These are phyloP conservation scores for Fraxinus velutina DNA, from an alignment of 305 asterid species.

Conservation along the genomic window DNA sequence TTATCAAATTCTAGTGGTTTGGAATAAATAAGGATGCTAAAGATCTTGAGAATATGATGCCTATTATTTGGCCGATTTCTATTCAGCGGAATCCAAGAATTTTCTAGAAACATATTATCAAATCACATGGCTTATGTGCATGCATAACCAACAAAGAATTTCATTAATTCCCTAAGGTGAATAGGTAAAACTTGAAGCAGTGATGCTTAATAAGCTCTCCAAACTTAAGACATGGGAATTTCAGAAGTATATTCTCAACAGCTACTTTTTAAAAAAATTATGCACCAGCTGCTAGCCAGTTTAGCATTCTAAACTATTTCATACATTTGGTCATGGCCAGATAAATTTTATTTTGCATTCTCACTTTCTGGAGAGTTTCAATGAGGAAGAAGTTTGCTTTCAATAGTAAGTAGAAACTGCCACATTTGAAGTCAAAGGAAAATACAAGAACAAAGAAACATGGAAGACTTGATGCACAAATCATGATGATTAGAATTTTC, in stretches of 20 bases:
- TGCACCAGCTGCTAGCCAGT: not conserved
- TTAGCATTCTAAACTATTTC: not conserved
- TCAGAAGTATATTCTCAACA: not conserved
- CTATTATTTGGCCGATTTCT: not conserved
- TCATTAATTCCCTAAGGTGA: not conserved
- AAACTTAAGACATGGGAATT: not conserved
- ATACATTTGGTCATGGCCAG: not conserved
- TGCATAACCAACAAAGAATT: not conserved
- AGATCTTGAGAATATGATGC: not conserved
- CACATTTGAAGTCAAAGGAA: not conserved
- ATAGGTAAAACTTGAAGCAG: not conserved
- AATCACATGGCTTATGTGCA: not conserved
- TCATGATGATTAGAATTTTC: slow-evolving; percentile 11
- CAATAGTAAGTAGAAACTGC: not conserved
- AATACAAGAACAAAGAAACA: not conserved
- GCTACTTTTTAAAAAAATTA: not conserved
- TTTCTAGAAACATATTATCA: not conserved
- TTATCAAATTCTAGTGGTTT: not conserved
- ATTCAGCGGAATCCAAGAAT: not conserved
- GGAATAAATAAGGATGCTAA: not conserved
- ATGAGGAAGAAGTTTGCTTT: not conserved
- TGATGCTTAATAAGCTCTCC: not conserved
- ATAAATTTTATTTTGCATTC: not conserved
- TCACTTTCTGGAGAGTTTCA: not conserved
- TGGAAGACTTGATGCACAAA: not conserved